Evolutionary conservation across 768 basidiomycete species (phyloP).

Genomic region (Aureoboletus auriporus): DNA sequence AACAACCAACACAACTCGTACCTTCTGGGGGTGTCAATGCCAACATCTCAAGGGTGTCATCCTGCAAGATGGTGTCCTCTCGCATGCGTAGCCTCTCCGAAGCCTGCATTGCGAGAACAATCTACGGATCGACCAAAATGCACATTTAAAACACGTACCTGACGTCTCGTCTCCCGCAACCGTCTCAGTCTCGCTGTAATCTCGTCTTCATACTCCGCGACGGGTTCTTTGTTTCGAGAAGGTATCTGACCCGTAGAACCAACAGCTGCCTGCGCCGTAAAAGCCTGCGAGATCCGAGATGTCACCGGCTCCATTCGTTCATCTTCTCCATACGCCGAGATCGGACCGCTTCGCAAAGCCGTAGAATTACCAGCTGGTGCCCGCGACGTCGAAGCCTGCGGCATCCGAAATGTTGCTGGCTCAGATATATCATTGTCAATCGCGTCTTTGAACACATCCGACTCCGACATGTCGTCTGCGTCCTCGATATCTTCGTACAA

Average conservation of each 20-base stretch:
- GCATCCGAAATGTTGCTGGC: conserved; percentile 5
- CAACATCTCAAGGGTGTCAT: conserved; percentile 23
- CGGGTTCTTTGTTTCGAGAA: no score
- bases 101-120: conserved; percentile 12
- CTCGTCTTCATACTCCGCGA: conserved; percentile 9
- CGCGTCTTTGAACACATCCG: conserved; percentile 11
- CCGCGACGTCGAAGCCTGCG: conserved; percentile 11
- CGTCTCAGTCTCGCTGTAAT: conserved; percentile 7
- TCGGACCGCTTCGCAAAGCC: background rate
- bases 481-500: conserved; percentile 31
- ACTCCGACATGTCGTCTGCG: conserved; percentile 18
- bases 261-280: no score
- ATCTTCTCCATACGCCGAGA: no score
- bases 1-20: background rate
- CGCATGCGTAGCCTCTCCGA: background rate
- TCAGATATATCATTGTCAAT: conserved; percentile 1
- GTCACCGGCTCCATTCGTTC: no score
- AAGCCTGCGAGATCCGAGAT: no score
- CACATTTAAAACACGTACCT: conserved; percentile 8
- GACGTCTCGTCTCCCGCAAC: conserved; percentile 18
- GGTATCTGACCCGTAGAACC: no score
- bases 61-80: conserved; percentile 16
- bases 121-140: background rate
- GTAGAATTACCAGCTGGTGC: background rate
- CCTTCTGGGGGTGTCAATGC: conserved; percentile 20